Base-by-base conservation (phyloP, 2,329 filamentous ascomycete genomes). In the Periconia sp. region DNA sequence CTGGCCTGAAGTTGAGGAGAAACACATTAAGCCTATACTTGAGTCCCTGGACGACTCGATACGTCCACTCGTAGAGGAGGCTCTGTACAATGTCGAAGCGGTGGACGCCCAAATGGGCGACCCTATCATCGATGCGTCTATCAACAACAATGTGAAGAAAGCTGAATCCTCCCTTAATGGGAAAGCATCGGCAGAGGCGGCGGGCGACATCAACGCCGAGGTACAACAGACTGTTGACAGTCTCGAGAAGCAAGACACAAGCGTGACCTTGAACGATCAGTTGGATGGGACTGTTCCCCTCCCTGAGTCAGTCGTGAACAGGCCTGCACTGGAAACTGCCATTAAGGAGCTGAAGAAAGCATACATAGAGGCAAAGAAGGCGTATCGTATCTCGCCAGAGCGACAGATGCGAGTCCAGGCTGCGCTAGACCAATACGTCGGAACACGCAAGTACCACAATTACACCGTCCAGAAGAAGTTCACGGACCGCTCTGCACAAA, bases 361-460 rank as follows among this genome's bases (percentile, higher is more conserved):
- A 17, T 95, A 95, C 68, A 79, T 92, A 43, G 74, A 81, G 5
- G 91, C 92, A 21, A 95, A 95, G 73, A 85, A 88, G 32, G 80
- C 84, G 1, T 97, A 96, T 68, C 89, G 92, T 36, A 86, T 95
- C 42, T 85, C 87, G 0, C 74, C 82, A 0, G 74, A 76, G 15
- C 90, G 94, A 7, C 78, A 94, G 34, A 74, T 81, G 19, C 85
- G 87, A 47, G 82, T 99, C 2, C 89, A 95, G 68, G 79, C 83
- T 23, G 85, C 85, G 0, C 80, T 99, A 8, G 73, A 83, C 59
- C 77, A 80, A 53, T 99, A 94, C 71, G 73, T 87, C 8, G 94
- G 94, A 51, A 96, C 92, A 4, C 81, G 80, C 61, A 96, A 95
- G 75, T 99, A 87, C 77, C 92, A 96, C 81, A 99, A 99, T 78